phyloP scores from a whole-genome alignment of 2,329 filamentous ascomycete species.

The Neonectria neomacrospora region DNA sequence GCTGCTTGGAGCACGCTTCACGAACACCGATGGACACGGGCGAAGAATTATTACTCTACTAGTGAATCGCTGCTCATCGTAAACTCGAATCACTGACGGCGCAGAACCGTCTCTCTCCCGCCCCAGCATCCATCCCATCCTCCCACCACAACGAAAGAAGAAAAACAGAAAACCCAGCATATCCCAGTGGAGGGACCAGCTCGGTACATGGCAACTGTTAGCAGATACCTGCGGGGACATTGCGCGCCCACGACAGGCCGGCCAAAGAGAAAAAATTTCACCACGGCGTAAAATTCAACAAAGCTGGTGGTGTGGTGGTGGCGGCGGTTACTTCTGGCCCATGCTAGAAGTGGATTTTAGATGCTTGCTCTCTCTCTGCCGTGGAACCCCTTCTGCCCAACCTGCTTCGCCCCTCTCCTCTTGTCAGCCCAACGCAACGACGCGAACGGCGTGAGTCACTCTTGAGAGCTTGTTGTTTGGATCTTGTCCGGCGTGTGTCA shows the following conservation, averaged over 20 bases:
- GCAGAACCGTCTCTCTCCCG: not conserved
- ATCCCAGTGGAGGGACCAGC: conserved; percentile 17
- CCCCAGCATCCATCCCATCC: not conserved
- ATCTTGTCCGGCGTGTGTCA: not conserved
- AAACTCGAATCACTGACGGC: not conserved
- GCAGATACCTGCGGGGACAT: conserved; percentile 43
- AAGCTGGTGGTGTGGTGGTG: conserved; percentile 36
- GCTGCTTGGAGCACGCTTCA: conserved; percentile 19
- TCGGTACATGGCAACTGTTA: conserved; percentile 47
- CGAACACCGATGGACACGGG: not conserved
- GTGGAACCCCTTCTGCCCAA: conserved; percentile 43
- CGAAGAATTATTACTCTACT: not conserved
- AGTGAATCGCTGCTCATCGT: not conserved
- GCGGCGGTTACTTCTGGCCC: conserved; percentile 4
- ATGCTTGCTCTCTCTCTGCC: conserved; percentile 28
- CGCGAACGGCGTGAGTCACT: conserved; percentile 43
- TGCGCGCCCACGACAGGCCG: conserved; percentile 24
- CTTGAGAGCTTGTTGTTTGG: conserved; percentile 1
- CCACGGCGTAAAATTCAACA: conserved; percentile 41
- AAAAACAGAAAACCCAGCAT: conserved; percentile 1
- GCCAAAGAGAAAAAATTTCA: conserved; percentile 42
- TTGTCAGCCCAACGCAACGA: conserved; percentile 43
- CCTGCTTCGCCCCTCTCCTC: conserved; percentile 41
- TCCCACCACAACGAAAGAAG: not conserved
- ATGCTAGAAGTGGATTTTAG: conserved; percentile 32